Base-by-base conservation (phyloP, 2,329 filamentous ascomycete species). In the Penicillium janthinellum region DNA sequence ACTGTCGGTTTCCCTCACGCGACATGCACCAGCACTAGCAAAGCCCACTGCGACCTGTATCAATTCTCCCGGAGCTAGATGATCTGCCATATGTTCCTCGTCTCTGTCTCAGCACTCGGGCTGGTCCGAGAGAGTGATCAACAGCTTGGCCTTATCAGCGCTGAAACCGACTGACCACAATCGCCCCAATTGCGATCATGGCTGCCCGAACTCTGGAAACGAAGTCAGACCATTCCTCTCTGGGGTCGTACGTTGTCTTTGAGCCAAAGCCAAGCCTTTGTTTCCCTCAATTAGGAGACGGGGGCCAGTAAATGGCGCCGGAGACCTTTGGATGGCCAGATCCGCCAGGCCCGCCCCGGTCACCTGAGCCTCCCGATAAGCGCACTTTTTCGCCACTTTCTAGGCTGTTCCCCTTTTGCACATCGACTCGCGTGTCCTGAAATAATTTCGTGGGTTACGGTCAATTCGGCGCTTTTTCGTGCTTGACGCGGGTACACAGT, bases 361-460 rank as follows among this genome's bases (percentile, higher is more conserved):
- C 65, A 65, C 65, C 64, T 67, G 65, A 67, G 61, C 45, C 42
- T 54, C 56, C 58, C 64, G 63, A 67, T 68, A 67, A 64, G 62
- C 58, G 54, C 60, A 49, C 20, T 53, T 63, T 61, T 64, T 64
- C 57, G 64, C 64, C 65, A 66, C 62, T 64, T 42, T 8, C 22
- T 42, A 53, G 20, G 12, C 25, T 41, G 22, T 41, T 45, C 41
- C 57, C 57, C 53, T 45, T 52, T 20, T 48, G 50, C 47, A 38
- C 37, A 55, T 20, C 47, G 31, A n/a, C 31, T 47, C 35, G 28
- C 5, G n/a, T 34, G 17, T 39, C 25, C 44, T 38, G 47, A 39
- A 22, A 15, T 22, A 20, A 34, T 37, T 48, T 12, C 41, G 31
- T 48, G 17, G 7, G 14, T n/a, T 41, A 22, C 15, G 15, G 25